Evolutionary conservation across 2,329 filamentous ascomycete genomes (phyloP), one percentile per base, ranked within the genome.

Genomic region (Penicillium hesseltinei): DNA sequence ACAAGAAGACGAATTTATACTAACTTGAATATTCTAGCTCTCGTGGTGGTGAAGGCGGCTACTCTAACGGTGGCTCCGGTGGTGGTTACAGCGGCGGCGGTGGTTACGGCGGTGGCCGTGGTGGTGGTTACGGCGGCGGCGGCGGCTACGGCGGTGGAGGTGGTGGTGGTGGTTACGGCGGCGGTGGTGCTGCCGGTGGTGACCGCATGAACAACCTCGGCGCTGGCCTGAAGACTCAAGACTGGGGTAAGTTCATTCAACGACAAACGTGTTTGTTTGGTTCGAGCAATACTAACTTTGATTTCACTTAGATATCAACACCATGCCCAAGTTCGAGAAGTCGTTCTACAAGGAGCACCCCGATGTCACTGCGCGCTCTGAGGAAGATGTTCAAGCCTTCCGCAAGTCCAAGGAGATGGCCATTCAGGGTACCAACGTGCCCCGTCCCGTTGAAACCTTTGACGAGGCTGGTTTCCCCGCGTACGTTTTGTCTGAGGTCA

Each of bases 401-500:
- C 90, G 94, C 73, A 86, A 85, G 72, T 86, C 91, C 72, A 87
- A 94, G 71, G 83, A 91, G 71, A 97, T 99, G 77, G 84, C 91
- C 45, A 83, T 97, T 54, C 82, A 88, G 69, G 94, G 94, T 62
- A 79, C 66, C 60, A 84, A 94, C 65, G 87, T 97, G 17, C 94
- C 94, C 66, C 93, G 92, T 77, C 94, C 94, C 51, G 93, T 99
- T 59, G 90, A 96, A 79, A 96, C 88, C 39, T 99, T 99, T 74
- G 94, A 99, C 68, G 94, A 99, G 81, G 94, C 94, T 75, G 91
- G 91, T 43, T 99, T 99, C 81, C 94, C 94, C 43, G 86, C 87
- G 69, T 99, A 99, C 75, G 94, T 99, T 63, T 94, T 99, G 85
- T 92, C 91, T 71, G 94, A 99, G 77, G 94, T 99, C 73, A 99